These are phyloP conservation scores for Ilex asprella DNA, from an alignment of 257 asterid species.

Conservation along the genomic window DNA sequence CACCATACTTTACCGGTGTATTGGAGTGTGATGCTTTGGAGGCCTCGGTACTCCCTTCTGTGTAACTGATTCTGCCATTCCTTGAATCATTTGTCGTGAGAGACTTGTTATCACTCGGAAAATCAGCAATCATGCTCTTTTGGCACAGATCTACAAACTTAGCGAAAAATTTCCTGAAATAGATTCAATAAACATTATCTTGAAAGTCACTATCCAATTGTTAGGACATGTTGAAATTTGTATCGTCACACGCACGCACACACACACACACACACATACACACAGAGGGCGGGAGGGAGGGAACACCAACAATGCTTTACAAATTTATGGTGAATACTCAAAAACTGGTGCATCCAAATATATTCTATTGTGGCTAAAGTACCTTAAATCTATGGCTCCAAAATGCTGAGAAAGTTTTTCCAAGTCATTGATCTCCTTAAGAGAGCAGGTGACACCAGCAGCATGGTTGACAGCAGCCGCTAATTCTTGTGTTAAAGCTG, in stretches of 20 bases:
- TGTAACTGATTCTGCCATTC: constrained; percentile 19
- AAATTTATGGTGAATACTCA: too few relatives aligned
- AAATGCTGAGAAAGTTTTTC: constrained; percentile 63
- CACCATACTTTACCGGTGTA: constrained; percentile 54
- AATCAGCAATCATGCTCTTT: constrained; percentile 21
- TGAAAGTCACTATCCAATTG: too few relatives aligned
- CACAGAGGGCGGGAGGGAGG: background rate
- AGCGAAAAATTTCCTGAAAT: constrained; percentile 59
- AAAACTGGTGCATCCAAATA: background rate
- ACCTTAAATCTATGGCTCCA: constrained; percentile 80
- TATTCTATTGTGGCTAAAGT: constrained; percentile 7
- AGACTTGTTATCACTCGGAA: constrained; percentile 19
- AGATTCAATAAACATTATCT: constrained; percentile 2
- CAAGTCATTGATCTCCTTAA: constrained; percentile 47
- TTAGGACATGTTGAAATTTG: too few relatives aligned
- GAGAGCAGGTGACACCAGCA: constrained; percentile 45
- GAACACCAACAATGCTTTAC: background rate
- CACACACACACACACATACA: too few relatives aligned
- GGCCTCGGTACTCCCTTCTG: constrained; percentile 24
- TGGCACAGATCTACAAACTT: constrained; percentile 41
- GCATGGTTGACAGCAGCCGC: constrained; percentile 55
- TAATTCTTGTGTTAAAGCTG: constrained; percentile 58
- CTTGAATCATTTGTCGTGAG: constrained; percentile 8
- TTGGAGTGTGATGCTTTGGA: constrained; percentile 29
- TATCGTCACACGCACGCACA: too few relatives aligned